phyloP scores from a whole-genome alignment of 2,329 filamentous ascomycete genomes.

The Exophiala viscosa region DNA sequence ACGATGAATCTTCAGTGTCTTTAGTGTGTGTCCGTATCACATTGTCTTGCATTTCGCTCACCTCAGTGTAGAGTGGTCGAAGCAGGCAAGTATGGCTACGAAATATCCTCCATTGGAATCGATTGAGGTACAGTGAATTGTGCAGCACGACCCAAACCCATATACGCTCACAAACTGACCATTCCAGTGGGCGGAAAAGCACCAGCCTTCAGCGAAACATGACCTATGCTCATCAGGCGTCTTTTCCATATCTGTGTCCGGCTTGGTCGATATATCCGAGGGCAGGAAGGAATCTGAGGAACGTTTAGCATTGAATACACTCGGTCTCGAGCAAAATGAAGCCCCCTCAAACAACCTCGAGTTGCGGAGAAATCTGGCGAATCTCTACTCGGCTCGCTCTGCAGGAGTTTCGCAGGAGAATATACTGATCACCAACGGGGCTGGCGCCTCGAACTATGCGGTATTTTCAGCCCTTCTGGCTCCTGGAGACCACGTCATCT shows the following conservation, averaged over 20 bases:
- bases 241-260: conserved; percentile 67
- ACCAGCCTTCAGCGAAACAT: conserved; percentile 51
- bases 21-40: not conserved
- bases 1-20: too few relatives aligned
- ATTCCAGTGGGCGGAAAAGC: conserved; percentile 57
- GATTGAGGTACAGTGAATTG: conserved; percentile 12
- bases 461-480: conserved; percentile 68
- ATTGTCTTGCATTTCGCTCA: not conserved
- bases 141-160: not conserved
- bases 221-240: conserved; percentile 80
- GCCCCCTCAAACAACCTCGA: conserved; percentile 28
- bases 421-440: conserved; percentile 73
- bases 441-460: conserved; percentile 82
- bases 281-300: conserved; percentile 28
- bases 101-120: not conserved
- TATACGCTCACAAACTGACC: not conserved
- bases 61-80: not conserved
- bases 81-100: not conserved
- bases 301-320: conserved; percentile 23
- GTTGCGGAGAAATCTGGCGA: conserved; percentile 33
- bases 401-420: conserved; percentile 56
- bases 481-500: conserved; percentile 77
- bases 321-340: conserved; percentile 29
- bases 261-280: conserved; percentile 58
- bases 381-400: conserved; percentile 43